Evolutionary conservation across 768 basidiomycete genomes (phyloP), one percentile per base, ranked within the genome.

Genomic region (Arthromyces matolae): DNA sequence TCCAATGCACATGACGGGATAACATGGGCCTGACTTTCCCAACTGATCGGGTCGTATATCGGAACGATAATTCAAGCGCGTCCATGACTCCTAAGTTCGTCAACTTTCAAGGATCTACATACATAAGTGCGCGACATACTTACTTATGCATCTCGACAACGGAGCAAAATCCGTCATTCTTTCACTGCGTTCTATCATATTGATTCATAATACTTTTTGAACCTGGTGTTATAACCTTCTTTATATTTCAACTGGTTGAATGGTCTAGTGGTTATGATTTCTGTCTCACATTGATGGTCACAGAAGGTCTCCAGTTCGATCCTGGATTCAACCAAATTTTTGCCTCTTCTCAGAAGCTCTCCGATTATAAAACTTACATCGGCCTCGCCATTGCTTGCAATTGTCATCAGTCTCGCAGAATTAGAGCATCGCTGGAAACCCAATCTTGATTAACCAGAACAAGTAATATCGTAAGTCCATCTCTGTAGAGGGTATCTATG

Each of bases 261-360:
- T 60, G 59, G 59, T 60, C 59, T 60, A 60, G 59, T 59, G 59
- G 59, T 60, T 59, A 60, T 60, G 59, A 60, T 60, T 70, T 71
- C 68, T 71, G 69, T 69, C 66, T 70, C 64, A 71, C 69, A 71
- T 20, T 40, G 9, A 31, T 48, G 60, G 39, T 41, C 69, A 69
- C 69, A 71, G 68, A 70, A 68, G 69, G 68, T 71, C 66, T 61
- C 66, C 67, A 64, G 68, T 69, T 70, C 70, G 65, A 71, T 64
- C 67, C 67, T 66, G 68, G 68, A 63, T 64, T 70, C 66, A 67
- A 68, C 69, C 67, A 71, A 20, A 38, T 49, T 59, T 65, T 65
- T 39, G 14, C 22, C 3, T 7, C 3, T 36, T 5, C 6, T n/a
- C 24, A 14, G 10, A 4, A 19, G 13, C n/a, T n/a, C n/a, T n/a